Base-by-base conservation (phyloP, 2,329 filamentous ascomycete species). In the Trichoderma sp. region DNA sequence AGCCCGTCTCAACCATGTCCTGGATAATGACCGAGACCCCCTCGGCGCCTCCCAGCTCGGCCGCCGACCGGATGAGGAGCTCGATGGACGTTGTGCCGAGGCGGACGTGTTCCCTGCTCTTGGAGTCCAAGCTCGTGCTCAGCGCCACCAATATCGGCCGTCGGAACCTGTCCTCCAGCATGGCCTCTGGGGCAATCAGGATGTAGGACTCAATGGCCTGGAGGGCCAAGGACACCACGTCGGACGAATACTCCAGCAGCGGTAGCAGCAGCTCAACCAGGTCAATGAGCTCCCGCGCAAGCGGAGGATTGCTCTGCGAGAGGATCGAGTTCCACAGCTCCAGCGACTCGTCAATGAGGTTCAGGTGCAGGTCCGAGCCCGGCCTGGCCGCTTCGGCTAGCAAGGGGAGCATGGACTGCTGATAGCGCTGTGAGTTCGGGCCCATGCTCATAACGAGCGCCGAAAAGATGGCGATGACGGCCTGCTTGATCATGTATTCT, bases 401-500 rank as follows among this genome's bases (percentile, higher is more conserved):
- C 58, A 98, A 84, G 0, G 94, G 93, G 19, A 97, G 79, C 70
- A 97, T 90, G 60, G 93, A 82, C 17, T 83, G 77, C 68, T 97
- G 92, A 71, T 96, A 97, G 19, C 88, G 84, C 67, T 89, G 84
- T 5, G 92, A 95, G 10, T 90, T 85, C 14, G 85, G 83, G 66
- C 90, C 92, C 86, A 98, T 91, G 1, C 93, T 90, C 73, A 88
- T 88, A n/a, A 96, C 91, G 15, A 99, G 82, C 2, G 92, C 89
- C 1, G 91, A 84, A 59, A 98, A 87, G 45, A 98, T 90, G 2
- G 90, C 91, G 65, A 98, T 84, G 60, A 98, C 93, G 1, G 92
- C 88, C 77, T 97, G 93, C 77, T 98, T 98, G 82, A 97, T 90
- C 76, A 98, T 86, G 77, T 93, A 92, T 72, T 95, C 91, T 67